Base-by-base conservation (phyloP, 768 basidiomycete genomes). In the Gymnopilus dilepis region DNA sequence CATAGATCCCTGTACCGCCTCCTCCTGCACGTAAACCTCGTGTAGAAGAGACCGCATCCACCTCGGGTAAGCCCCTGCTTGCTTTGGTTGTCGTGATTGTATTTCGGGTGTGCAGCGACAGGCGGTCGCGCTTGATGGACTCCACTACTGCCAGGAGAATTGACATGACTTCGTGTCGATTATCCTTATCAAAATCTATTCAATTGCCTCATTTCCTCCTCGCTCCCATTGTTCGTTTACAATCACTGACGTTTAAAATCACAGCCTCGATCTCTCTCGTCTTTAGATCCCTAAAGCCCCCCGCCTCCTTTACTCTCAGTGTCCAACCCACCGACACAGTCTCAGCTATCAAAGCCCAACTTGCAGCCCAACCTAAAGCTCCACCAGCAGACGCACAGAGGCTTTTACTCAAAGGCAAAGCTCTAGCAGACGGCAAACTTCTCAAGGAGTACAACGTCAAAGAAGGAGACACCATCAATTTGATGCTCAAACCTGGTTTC, bases 381-480 rank as follows among this genome's bases (percentile, higher is more conserved):
- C 95, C 95, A 0, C 85, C 90, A 8, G 84, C 88, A 45, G 89
- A 94, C 71, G 81, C 84, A 30, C 96, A 97, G 74, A 82, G 97
- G 3, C 84, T 98, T 15, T 80, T 99, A 11, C 81, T 97, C 56
- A 98, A 96, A 76, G 97, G 97, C 59, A 99, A 99, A 74, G 95
- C 91, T 0, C 84, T 99, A 64, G 88, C 87, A 15, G 97, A 98
- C 78, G 78, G 78, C 24, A 97, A 96, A 72, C 85, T 99, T 9
- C 78, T 99, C 40, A 90, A 91, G 70, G 97, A 99, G 73, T 99
- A 98, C 79, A 85, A 78, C 70, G 82, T 96, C 69, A 85, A 88
- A 68, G 85, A 89, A 70, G 91, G 90, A 11, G 89, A 92, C 66
- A 90, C 87, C 11, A 79, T 99, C 68, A 97, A 90, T 73, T 80